Evolutionary conservation across 208 protist species (phyloP).

Genomic region (Crithidia acanthocephali): DNA sequence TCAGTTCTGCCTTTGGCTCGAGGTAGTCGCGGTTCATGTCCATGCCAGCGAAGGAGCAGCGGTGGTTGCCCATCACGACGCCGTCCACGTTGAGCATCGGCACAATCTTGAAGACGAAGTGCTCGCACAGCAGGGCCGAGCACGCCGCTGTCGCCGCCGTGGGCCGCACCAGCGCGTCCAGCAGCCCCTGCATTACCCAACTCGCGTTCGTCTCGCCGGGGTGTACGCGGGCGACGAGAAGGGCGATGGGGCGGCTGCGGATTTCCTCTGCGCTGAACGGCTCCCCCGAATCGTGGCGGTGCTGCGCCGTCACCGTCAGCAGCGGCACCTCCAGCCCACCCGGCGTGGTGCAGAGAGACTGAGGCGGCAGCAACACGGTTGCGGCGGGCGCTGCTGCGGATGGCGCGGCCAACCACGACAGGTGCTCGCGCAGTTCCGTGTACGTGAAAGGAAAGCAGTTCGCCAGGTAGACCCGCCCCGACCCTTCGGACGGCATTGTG

Average conservation of each 20-base stretch:
- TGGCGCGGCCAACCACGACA: constrained; percentile 48
- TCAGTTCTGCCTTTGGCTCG: constrained; percentile 55
- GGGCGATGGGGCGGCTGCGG: constrained; percentile 61
- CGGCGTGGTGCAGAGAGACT: constrained; percentile 88
- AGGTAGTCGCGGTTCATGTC: constrained; percentile 97
- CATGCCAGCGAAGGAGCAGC: constrained; percentile 93
- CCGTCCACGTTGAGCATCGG: constrained; percentile 99
- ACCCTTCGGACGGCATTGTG: constrained; percentile 64
- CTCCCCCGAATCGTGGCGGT: constrained; percentile 11
- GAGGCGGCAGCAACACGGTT: constrained; percentile 20
- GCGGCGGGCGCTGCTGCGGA: neutral
- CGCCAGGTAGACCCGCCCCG: constrained; percentile 91
- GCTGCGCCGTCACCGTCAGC: constrained; percentile 89
- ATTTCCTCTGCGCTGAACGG: constrained; percentile 53
- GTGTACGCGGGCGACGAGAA: constrained; percentile 96
- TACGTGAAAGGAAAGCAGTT: constrained; percentile 98
- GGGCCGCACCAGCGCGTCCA: constrained; percentile 80
- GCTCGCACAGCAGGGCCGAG: constrained; percentile 49
- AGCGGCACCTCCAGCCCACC: constrained; percentile 90
- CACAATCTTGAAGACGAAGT: constrained; percentile 95
- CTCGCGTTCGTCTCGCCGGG: constrained; percentile 97
- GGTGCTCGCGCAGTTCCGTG: constrained; percentile 75
- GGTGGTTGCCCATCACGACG: constrained; percentile 98
- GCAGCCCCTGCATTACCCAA: constrained; percentile 96
- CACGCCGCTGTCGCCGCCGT: constrained; percentile 10